These are phyloP conservation scores for Hygrophila difformis DNA, from an alignment of 257 asterid species.

Conservation along the genomic window DNA sequence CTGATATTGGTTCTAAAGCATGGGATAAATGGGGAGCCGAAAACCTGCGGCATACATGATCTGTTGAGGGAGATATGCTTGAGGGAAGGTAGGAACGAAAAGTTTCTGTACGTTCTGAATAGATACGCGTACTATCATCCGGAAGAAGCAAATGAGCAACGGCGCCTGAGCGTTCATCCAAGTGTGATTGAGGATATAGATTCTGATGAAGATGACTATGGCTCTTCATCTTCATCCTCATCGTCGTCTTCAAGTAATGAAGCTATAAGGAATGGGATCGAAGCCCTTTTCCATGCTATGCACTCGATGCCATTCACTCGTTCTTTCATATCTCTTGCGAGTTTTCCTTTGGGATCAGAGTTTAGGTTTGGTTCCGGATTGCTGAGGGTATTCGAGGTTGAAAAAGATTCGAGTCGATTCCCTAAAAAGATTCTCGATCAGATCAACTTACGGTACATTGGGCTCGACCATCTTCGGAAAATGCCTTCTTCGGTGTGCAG, in stretches of 20 bases:
- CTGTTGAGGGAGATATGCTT: constrained; percentile 9
- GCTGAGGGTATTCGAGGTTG: not conserved
- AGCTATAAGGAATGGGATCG: too few species aligned
- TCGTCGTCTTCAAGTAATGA: too few species aligned
- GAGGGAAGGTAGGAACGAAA: not conserved
- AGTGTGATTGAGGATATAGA: not conserved
- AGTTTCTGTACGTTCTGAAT: not conserved
- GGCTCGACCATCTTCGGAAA: not conserved
- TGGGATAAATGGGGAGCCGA: not conserved
- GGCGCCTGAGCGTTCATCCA: not conserved
- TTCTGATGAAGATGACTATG: too few species aligned
- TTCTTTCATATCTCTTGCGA: not conserved
- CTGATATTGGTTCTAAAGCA: not conserved
- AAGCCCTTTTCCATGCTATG: not conserved
- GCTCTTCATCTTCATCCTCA: too few species aligned
- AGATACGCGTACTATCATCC: not conserved
- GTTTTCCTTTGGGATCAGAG: not conserved
- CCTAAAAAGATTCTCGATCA: not conserved
- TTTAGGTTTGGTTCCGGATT: not conserved
- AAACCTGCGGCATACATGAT: not conserved
- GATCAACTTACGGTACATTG: not conserved
- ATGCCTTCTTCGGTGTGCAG: not conserved
- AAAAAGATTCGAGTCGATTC: not conserved
- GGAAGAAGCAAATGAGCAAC: not conserved
- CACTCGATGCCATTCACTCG: not conserved